A percentile compares a stretch with the other conserved stretches of the same genome.
phyloP scores from a whole-genome alignment of 805 yeast species.

The Debaryomyces tyrocola region DNA sequence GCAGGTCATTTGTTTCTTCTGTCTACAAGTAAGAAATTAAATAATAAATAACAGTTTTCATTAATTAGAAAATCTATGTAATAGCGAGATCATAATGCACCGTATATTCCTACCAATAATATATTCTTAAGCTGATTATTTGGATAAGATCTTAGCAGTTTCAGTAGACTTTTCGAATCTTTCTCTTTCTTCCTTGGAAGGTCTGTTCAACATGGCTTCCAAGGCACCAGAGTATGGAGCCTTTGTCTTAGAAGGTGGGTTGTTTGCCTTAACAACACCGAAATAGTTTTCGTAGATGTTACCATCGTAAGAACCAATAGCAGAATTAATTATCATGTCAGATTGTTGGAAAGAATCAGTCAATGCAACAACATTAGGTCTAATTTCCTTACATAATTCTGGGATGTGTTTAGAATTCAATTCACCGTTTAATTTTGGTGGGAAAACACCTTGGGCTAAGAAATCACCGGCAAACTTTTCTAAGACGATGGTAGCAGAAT shows the following conservation, averaged over 20 bases:
- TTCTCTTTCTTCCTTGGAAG: slow-evolving; percentile 34
- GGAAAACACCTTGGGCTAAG: slow-evolving; percentile 34
- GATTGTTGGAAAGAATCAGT: slow-evolving; percentile 46
- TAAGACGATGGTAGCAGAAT: slow-evolving; percentile 30
- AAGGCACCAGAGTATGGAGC: slow-evolving; percentile 42
- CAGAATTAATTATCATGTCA: slow-evolving; percentile 43
- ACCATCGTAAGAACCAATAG: slow-evolving; percentile 44
- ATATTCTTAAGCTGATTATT: slow-evolving; percentile 7
- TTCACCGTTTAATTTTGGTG: slow-evolving; percentile 26
- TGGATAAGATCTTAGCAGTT: slow-evolving; percentile 31
- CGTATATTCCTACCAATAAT: not conserved
- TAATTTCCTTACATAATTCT: slow-evolving; percentile 31
- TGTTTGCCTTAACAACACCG: slow-evolving; percentile 31
- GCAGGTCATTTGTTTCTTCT: too few species aligned
- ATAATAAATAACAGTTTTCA: not conserved
- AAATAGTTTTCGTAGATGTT: slow-evolving; percentile 46
- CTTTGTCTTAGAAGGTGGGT: slow-evolving; percentile 31
- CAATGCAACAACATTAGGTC: slow-evolving; percentile 42
- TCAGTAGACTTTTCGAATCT: slow-evolving; percentile 38
- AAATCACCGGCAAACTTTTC: slow-evolving; percentile 37
- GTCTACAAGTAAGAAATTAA: too few species aligned
- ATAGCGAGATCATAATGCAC: not conserved
- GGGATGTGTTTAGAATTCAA: slow-evolving; percentile 28
- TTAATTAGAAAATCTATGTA: not conserved
- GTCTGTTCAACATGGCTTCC: slow-evolving; percentile 43